These are phyloP conservation scores for Phaeosphaeria sp. DNA, from an alignment of 2,329 filamentous ascomycete species.

Conservation along the genomic window DNA sequence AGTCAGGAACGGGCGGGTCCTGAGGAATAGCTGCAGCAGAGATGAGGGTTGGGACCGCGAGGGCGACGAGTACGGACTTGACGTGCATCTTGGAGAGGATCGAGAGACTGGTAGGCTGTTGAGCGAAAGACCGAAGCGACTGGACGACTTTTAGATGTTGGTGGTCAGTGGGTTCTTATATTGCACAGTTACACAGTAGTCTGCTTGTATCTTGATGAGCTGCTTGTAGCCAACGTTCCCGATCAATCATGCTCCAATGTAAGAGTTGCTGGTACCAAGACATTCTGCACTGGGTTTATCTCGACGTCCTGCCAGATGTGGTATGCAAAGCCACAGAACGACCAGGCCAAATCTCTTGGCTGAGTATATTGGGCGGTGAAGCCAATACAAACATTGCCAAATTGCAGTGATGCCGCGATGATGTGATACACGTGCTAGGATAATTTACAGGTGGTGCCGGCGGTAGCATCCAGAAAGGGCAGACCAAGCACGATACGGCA, in stretches of 20 bases:
- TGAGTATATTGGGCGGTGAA: neutral
- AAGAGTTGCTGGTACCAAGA: conserved; percentile 8
- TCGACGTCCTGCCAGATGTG: conserved; percentile 1
- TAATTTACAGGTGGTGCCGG: conserved; percentile 2
- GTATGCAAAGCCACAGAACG: neutral
- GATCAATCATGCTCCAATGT: conserved; percentile 5
- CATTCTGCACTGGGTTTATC: conserved; percentile 1
- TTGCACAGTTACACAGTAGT: neutral
- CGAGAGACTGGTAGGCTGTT: conserved; percentile 7
- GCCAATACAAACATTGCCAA: neutral
- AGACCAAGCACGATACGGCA: neutral
- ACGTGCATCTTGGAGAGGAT: conserved; percentile 25
- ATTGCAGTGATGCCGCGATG: neutral
- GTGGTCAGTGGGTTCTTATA: conserved; percentile 16
- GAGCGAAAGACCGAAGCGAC: conserved; percentile 18
- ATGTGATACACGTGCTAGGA: neutral
- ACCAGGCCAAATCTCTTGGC: neutral
- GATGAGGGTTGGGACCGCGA: conserved; percentile 27
- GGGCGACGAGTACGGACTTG: conserved; percentile 27
- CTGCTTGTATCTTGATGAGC: neutral
- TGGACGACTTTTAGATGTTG: conserved; percentile 13
- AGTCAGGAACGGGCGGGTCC: conserved; percentile 5
- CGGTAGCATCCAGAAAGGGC: neutral
- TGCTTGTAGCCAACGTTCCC: conserved; percentile 5
- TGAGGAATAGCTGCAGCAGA: conserved; percentile 32